Evolutionary conservation across 805 yeast species (phyloP).

Genomic region (Yarrowia bubula): DNA sequence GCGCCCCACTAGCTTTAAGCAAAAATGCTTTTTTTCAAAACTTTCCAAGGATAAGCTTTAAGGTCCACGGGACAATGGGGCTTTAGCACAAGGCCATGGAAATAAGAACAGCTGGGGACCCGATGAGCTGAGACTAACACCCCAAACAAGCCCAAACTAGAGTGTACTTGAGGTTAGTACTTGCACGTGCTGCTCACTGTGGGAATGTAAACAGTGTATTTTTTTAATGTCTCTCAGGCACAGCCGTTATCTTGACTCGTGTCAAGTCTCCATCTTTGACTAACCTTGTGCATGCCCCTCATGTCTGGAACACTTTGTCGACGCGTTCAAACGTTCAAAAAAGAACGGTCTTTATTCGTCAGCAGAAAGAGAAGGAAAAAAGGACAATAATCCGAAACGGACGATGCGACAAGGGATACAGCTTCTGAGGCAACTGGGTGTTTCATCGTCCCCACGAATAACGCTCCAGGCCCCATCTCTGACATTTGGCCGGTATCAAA

Average conservation of each 20-base stretch:
- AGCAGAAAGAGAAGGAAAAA: no score
- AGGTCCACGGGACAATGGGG: background rate
- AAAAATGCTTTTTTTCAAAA: background rate
- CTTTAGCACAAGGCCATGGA: background rate
- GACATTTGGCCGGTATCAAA: background rate
- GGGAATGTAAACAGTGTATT: no score
- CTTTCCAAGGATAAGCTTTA: background rate
- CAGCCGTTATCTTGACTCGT: no score
- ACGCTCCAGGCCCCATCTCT: background rate
- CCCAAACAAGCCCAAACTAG: no score
- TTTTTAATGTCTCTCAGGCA: no score
- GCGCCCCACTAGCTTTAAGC: background rate
- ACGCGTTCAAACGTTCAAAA: background rate
- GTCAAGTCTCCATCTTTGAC: no score
- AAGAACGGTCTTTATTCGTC: no score
- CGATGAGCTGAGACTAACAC: background rate
- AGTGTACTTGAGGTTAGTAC: no score
- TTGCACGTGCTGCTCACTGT: no score
- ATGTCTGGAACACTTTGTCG: background rate
- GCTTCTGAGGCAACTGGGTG: background rate
- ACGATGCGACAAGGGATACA: no score
- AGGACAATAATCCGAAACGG: no score
- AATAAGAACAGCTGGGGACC: background rate
- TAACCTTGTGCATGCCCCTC: background rate
- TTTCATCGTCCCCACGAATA: background rate